Base-by-base conservation (phyloP, 2,329 filamentous ascomycete species). In the Lojkania enalia region DNA sequence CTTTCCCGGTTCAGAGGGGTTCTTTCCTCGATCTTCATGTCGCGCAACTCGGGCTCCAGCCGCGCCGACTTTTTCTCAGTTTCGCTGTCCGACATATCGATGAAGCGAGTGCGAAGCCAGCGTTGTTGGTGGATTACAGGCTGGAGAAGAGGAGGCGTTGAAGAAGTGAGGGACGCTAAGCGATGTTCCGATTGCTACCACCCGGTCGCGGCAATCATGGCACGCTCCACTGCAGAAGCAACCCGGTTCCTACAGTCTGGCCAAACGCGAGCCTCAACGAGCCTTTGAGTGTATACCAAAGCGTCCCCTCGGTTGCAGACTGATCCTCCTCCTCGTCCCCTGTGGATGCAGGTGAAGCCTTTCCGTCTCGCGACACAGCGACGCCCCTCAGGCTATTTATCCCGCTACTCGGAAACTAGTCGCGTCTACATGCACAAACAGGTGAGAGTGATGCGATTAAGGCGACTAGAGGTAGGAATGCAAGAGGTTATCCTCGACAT, bases 21-120 rank as follows among this genome's bases (percentile, higher is more conserved):
- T 55, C 70, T 69, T 65, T 71, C 71, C 61, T 73, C 72, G 51
- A 77, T 55, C 56, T 71, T 70, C 71, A 76, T 74, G 38, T 71
- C 68, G 50, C 68, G 68, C 45, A 76, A 64, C 57, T 74, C 71
- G 15, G 71, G 70, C 59, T 72, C 72, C 30, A 76, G 61, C 35
- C 57, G 60, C 29, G 64, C 64, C 15, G 66, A 61, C 47, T 70
- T 67, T 29, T 53, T 55, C 29, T 68, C 63, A 25, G 55, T 49
- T 39, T 67, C 64, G 49, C 55, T 58, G 52, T 69, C 68, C 47
- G 70, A 66, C 72, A 75, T 76, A 48, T 49, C 54, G 48, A 35
- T 27, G 36, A 47, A 39, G 31, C 36, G 35, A 42, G 46, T 39
- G 49, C 49, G 52, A 44, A 42, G 41, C 39, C 48, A 45, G 44